Conservation (phyloP, 2,329 filamentous ascomycete genomes). For the Cladobotryum protrusum region DNA sequence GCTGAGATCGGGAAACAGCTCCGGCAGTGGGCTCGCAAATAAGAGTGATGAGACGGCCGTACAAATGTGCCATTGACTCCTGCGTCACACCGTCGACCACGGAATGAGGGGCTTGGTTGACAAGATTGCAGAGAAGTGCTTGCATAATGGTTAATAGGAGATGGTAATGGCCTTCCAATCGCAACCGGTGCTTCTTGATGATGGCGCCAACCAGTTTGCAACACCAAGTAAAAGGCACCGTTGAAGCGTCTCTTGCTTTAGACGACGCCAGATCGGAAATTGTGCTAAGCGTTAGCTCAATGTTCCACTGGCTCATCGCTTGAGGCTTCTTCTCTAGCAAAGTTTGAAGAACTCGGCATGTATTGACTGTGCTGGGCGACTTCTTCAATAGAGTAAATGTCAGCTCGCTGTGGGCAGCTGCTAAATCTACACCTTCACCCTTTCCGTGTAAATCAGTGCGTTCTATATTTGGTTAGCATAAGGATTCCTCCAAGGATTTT, state of each 20-base stretch:
- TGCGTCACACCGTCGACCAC: constrained; percentile 25
- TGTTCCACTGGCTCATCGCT: constrained; percentile 52
- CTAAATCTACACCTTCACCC: constrained; percentile 30
- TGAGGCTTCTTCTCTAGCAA: constrained; percentile 46
- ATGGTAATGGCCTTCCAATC: constrained; percentile 57
- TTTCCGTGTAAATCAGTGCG: constrained; percentile 23
- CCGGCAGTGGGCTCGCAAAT: constrained; percentile 54
- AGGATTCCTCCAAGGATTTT: background rate
- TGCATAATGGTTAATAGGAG: constrained; percentile 50
- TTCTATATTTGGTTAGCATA: constrained; percentile 19
- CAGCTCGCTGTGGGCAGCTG: constrained; percentile 37
- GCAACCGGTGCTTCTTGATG: constrained; percentile 54
- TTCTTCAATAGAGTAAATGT: constrained; percentile 27
- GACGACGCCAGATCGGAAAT: constrained; percentile 32
- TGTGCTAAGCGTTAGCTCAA: constrained; percentile 46
- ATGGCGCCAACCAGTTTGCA: constrained; percentile 51
- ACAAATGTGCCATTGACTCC: constrained; percentile 43
- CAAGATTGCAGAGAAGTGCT: constrained; percentile 48
- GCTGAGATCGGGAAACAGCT: constrained; percentile 43
- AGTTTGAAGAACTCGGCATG: constrained; percentile 36
- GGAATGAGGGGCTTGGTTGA: constrained; percentile 23
- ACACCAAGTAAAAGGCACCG: constrained; percentile 38
- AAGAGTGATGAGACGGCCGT: constrained; percentile 50
- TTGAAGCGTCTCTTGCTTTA: constrained; percentile 20
- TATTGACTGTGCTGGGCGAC: constrained; percentile 29